These are phyloP conservation scores for Geotrichum cucujoidarum DNA, from an alignment of 1,139 yeast species.

Conservation along the genomic window DNA sequence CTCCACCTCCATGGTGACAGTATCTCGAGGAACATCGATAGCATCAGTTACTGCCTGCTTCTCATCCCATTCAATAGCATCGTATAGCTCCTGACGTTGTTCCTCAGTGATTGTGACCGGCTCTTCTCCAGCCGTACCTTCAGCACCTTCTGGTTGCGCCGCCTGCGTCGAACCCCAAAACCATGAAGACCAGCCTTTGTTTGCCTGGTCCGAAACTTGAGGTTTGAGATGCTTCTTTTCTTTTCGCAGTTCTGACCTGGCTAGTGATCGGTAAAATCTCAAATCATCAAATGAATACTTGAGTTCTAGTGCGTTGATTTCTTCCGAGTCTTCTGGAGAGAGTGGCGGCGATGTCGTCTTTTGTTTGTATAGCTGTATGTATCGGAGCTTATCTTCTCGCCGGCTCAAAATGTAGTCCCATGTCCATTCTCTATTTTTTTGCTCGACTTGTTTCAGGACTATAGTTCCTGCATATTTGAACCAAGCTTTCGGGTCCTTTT, in stretches of 20 bases:
- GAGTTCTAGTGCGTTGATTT: constrained; percentile 52
- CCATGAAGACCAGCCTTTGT: constrained; percentile 36
- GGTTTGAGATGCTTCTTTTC: constrained; percentile 39
- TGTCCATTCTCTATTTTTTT: constrained; percentile 73
- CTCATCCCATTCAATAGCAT: constrained; percentile 90
- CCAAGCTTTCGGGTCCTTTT: constrained; percentile 77
- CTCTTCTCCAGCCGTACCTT: constrained; percentile 25
- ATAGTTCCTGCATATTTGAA: constrained; percentile 70
- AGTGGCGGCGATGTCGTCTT: constrained; percentile 28
- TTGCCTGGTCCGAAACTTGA: constrained; percentile 12
- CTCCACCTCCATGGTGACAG: constrained; percentile 59
- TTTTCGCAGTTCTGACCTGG: constrained; percentile 60
- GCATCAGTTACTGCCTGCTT: constrained; percentile 48
- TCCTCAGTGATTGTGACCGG: constrained; percentile 41
- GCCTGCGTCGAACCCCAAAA: constrained; percentile 34
- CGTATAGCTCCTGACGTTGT: constrained; percentile 67
- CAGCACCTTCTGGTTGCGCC: constrained; percentile 18
- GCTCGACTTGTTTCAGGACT: constrained; percentile 74
- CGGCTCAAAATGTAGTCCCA: constrained; percentile 77
- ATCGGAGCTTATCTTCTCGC: constrained; percentile 64
- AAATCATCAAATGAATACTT: constrained; percentile 71
- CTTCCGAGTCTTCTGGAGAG: constrained; percentile 38
- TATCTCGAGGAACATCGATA: constrained; percentile 67
- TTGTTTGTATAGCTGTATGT: constrained; percentile 65
- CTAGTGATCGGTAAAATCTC: constrained; percentile 75